Conservation (phyloP, 768 basidiomycete genomes). For the Russula emetica region DNA sequence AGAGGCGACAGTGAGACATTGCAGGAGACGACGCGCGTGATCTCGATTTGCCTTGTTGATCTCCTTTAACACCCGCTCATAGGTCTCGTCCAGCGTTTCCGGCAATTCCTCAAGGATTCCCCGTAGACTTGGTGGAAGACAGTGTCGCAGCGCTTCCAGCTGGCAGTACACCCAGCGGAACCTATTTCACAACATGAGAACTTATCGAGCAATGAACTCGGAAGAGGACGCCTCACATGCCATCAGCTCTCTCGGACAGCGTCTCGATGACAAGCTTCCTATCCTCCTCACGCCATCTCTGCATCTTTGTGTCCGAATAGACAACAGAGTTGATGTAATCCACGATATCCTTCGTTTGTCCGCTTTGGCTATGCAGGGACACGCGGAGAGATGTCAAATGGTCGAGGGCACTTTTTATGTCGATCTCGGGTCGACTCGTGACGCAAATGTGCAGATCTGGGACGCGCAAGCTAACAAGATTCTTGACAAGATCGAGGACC, state of each 20-base stretch:
- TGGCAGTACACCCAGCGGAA: conserved; percentile 6
- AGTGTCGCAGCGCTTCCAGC: not conserved
- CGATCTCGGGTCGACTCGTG: conserved; percentile 3
- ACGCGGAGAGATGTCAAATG: not conserved
- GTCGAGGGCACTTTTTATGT: not conserved
- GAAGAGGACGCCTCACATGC: conserved; percentile 2
- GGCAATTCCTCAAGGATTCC: conserved; percentile 5
- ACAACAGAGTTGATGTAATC: conserved; percentile 2
- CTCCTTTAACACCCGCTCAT: not conserved
- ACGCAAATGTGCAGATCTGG: not conserved
- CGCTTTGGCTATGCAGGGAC: conserved; percentile 7
- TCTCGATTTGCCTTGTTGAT: conserved; percentile 1
- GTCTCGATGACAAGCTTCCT: not conserved
- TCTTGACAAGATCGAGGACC: not conserved
- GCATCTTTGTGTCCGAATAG: conserved; percentile 4
- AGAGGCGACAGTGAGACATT: conserved; percentile 7
- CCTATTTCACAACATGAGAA: not conserved
- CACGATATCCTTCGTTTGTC: conserved; percentile 10
- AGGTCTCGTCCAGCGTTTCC: not conserved
- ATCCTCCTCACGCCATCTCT: conserved; percentile 17
- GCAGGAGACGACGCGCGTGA: conserved; percentile 9
- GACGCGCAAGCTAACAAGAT: not conserved
- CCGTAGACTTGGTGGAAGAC: conserved; percentile 3
- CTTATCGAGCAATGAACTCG: too few relatives aligned
- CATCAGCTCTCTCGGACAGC: conserved; percentile 2